Conservation (phyloP, 1,284 basidiomycete species). For the Microbotryum saponariae region DNA sequence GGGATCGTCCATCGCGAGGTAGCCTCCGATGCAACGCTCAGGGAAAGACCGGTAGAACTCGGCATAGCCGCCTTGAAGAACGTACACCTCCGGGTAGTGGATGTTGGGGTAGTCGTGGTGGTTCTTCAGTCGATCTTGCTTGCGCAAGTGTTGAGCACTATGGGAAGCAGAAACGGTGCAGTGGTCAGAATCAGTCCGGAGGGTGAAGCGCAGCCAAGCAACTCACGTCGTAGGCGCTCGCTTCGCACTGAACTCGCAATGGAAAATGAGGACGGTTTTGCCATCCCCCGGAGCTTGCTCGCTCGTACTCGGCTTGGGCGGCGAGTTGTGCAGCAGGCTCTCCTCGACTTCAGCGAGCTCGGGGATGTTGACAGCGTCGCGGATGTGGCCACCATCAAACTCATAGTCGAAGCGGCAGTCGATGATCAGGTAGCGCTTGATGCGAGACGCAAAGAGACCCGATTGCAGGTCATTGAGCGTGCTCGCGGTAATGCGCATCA, state of each 20-base stretch:
- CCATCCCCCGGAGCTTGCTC: constrained; percentile 51
- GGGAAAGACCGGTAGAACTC: constrained; percentile 67
- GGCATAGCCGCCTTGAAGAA: constrained; percentile 92
- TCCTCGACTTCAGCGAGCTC: constrained; percentile 73
- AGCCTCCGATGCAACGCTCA: constrained; percentile 64
- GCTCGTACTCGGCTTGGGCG: constrained; percentile 71
- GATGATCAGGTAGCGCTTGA: constrained; percentile 68
- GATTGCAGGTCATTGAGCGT: constrained; percentile 70
- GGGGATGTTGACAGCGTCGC: constrained; percentile 84
- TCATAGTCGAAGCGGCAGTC: constrained; percentile 99
- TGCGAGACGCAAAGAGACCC: constrained; percentile 58
- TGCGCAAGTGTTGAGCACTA: constrained; percentile 85
- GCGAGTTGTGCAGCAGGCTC: constrained; percentile 55
- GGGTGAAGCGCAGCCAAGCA: constrained; percentile 20
- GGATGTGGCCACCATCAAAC: constrained; percentile 85
- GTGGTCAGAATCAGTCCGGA: background rate
- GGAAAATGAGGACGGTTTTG: constrained; percentile 86
- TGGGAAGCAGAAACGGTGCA: constrained; percentile 8
- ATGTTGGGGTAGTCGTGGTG: constrained; percentile 82
- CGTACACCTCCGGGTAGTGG: constrained; percentile 93
- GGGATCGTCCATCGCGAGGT: constrained; percentile 93
- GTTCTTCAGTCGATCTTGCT: constrained; percentile 80
- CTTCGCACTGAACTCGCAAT: constrained; percentile 95
- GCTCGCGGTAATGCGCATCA: constrained; percentile 76
- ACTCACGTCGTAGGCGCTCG: constrained; percentile 88